Conservation (phyloP, 257 asterid genomes). For the Parsonsia alboflavescens region DNA sequence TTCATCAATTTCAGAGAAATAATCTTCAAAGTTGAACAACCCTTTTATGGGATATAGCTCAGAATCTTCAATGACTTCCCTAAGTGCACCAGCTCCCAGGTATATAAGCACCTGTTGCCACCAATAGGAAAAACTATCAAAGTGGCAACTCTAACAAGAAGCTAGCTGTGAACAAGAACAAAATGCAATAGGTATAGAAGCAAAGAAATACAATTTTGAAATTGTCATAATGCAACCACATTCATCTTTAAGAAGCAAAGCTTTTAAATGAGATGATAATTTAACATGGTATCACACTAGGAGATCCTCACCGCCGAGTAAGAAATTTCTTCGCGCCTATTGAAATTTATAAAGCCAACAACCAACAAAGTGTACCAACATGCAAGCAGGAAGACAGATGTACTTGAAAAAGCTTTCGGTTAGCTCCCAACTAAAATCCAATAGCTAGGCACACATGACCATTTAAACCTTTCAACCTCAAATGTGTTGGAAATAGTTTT, state of each 20-base stretch:
- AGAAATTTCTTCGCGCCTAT: not conserved
- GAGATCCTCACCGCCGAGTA: not conserved
- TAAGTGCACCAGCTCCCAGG: constrained; percentile 77
- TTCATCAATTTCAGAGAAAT: constrained; percentile 62
- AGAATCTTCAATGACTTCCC: constrained; percentile 70
- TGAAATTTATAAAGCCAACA: not conserved
- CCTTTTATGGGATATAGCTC: constrained; percentile 93
- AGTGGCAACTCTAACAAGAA: not conserved
- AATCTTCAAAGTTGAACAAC: constrained; percentile 71
- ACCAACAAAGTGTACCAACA: too few relatives aligned
- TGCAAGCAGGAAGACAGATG: not conserved
- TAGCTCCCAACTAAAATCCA: not conserved
- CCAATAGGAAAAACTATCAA: constrained; percentile 12
- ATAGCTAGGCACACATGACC: not conserved
- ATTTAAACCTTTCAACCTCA: not conserved
- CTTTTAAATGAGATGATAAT: not conserved
- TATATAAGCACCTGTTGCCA: constrained; percentile 71
- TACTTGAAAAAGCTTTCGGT: not conserved
- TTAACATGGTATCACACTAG: not conserved
- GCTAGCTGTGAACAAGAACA: not conserved
- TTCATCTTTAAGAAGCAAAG: not conserved
- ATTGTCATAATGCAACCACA: not conserved
- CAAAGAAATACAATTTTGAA: not conserved
- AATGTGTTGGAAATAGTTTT: not conserved
- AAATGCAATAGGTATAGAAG: not conserved